Evolutionary conservation across 2,329 filamentous ascomycete genomes (phyloP).

Genomic region (Diaporthe humulicola): DNA sequence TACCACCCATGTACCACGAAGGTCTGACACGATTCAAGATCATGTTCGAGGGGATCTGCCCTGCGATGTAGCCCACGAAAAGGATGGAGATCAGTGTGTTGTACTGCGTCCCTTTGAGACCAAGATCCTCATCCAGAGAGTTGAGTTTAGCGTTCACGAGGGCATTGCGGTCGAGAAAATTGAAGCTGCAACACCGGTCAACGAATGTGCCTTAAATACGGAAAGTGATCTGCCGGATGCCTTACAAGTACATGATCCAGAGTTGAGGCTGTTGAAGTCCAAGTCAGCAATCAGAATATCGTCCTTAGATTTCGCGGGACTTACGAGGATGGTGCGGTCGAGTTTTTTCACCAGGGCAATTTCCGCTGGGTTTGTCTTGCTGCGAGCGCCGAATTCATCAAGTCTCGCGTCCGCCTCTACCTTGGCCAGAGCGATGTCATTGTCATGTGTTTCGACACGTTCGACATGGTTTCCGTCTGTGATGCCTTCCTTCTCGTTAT

Average conservation of each 20-base stretch:
- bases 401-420: background rate
- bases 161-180: conserved; percentile 63
- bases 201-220: background rate
- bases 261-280: background rate
- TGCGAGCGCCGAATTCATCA: conserved; percentile 46
- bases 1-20: conserved; percentile 45
- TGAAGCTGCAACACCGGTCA: background rate
- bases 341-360: conserved; percentile 54
- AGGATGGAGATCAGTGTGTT: conserved; percentile 22
- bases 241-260: conserved; percentile 25
- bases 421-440: conserved; percentile 1
- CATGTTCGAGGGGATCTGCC: conserved; percentile 61
- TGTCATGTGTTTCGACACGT: background rate
- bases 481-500: background rate
- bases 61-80: conserved; percentile 55
- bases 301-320: background rate
- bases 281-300: background rate
- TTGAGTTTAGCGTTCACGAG: conserved; percentile 67
- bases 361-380: conserved; percentile 50
- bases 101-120: conserved; percentile 13
- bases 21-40: conserved; percentile 52
- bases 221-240: background rate
- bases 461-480: background rate
- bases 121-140: conserved; percentile 16
- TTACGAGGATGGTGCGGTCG: conserved; percentile 53